Evolutionary conservation across 2,329 filamentous ascomycete genomes (phyloP), one percentile per base, ranked within the genome.

Genomic region (Monosporascus ibericus): DNA sequence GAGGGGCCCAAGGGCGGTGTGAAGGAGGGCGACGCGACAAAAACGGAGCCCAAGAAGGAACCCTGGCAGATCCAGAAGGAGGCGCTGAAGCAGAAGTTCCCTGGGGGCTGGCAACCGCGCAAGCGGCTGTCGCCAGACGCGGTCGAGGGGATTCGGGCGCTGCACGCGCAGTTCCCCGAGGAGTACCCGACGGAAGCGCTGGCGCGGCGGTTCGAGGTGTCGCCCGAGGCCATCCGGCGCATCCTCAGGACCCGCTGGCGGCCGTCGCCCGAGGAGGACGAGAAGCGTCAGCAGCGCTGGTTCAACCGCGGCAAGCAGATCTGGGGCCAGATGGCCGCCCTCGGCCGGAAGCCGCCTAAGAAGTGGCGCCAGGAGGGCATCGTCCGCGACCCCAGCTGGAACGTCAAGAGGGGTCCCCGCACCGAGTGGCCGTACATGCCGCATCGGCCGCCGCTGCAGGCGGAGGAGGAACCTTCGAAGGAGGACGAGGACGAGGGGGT

Each of bases 121-220:
- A 96, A 95, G 70, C 86, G 86, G 53, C 79, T 99, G 9, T 97
- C 94, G 0, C 94, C 94, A 0, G 92, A 97, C 69, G 90, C 92
- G 1, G 76, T 96, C 34, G 86, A 88, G n/a, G 92, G 91, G 42
- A 95, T 99, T 60, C 85, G 91, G 42, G 86, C 88, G 20, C 76
- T 99, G 36, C 84, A 96, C 68, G 74, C 79, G 25, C 85, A 90
- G 60, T 86, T 90, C 57, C 90, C 92, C 0, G 79, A 87, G 2
- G 77, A 80, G 52, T 96, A 91, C 72, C 88, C 86, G 4, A 95
- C 88, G 1, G 70, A 78, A 17, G 78, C 83, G 36, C 82, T 97
- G 15, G 83, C 92, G 1, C 65, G 84, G 1, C 83, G 90, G 60
- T 99, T 97, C 70, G 78, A 91, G 68, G 77, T 96, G n/a, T 91